A percentile compares a stretch with the other conserved stretches of the same genome.
phyloP scores from a whole-genome alignment of 345 rosid species.

The Brassica napus region Da-Ae NC_063434.1:4001501-4002000 shows the following conservation, averaged over 20 bases:
- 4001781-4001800: constrained; percentile 54
- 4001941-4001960: constrained; percentile 46
- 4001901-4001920: not conserved
- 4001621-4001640: constrained; percentile 48
- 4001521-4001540: constrained; percentile 44
- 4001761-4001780: constrained; percentile 47
- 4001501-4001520: constrained; percentile 37
- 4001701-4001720: not conserved
- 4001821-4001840: constrained; percentile 39
- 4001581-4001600: not conserved
- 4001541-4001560: not conserved
- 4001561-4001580: not conserved
- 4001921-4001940: constrained; percentile 14
- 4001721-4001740: not conserved
- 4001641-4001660: constrained; percentile 49
- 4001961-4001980: constrained; percentile 46
- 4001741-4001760: not conserved
- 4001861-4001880: not conserved
- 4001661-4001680: constrained; percentile 40
- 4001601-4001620: constrained; percentile 56
- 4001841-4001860: constrained; percentile 44
- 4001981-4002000: constrained; percentile 32
- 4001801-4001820: constrained; percentile 49
- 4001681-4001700: constrained; percentile 38
- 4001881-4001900: not conserved